These are phyloP conservation scores for Calonectria pseudoreteaudii DNA, from an alignment of 2,329 filamentous ascomycete species.

Conservation along the genomic window DNA sequence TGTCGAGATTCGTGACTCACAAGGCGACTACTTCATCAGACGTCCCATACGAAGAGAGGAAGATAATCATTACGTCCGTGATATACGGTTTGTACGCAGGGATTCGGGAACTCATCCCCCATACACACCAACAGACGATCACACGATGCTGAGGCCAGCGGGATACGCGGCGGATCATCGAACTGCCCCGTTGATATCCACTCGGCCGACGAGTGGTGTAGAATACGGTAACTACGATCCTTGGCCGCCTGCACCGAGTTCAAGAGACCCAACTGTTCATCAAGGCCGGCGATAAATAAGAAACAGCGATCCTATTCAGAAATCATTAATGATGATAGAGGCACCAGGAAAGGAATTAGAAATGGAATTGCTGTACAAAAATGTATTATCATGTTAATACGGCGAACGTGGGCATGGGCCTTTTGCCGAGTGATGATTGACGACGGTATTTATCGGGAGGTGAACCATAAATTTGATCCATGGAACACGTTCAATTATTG, in stretches of 20 bases:
- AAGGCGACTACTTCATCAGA: conserved; percentile 60
- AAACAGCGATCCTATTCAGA: not conserved
- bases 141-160: not conserved
- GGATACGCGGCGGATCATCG: conserved; percentile 18
- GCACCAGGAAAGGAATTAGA: not conserved
- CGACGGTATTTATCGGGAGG: not conserved
- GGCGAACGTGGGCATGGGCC: not conserved
- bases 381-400: not conserved
- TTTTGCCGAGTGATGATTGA: not conserved
- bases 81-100: conserved; percentile 25
- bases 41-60: conserved; percentile 52
- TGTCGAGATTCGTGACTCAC: conserved; percentile 57
- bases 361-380: not conserved
- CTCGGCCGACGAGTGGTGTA: not conserved
- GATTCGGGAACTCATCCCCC: conserved; percentile 24
- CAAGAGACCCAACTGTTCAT: conserved; percentile 9
- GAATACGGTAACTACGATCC: conserved; percentile 59
- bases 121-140: conserved; percentile 16
- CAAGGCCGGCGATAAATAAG: conserved; percentile 14
- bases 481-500: not conserved
- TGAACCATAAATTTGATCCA: not conserved
- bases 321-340: not conserved
- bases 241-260: conserved; percentile 47
- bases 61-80: conserved; percentile 40
- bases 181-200: conserved; percentile 6